These are phyloP conservation scores for Lyophyllum atratum DNA, from an alignment of 768 basidiomycete species.

Conservation along the genomic window DNA sequence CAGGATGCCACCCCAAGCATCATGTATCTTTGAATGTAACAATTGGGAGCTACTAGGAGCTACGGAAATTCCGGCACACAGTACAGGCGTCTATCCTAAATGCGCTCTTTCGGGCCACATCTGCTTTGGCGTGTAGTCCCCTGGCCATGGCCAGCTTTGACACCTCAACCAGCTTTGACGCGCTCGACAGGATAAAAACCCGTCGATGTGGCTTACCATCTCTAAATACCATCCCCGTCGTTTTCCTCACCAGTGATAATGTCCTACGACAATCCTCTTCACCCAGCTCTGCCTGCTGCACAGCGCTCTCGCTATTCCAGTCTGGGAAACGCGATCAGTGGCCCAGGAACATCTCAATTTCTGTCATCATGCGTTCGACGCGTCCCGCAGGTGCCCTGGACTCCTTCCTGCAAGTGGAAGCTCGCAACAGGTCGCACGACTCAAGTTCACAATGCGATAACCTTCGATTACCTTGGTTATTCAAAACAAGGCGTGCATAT, in stretches of 20 bases:
- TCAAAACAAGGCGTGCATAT: slow-evolving; percentile 45
- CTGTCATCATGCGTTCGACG: slow-evolving; percentile 32
- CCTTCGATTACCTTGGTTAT: slow-evolving; percentile 45
- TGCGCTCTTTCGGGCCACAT: neutral
- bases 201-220: neutral
- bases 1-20: too few species aligned
- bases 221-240: neutral
- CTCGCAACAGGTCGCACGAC: slow-evolving; percentile 20
- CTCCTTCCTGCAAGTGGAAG: slow-evolving; percentile 25
- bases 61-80: too few species aligned
- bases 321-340: slow-evolving; percentile 26
- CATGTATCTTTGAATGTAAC: too few species aligned
- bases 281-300: slow-evolving; percentile 33
- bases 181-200: neutral
- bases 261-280: slow-evolving; percentile 47
- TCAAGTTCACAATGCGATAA: slow-evolving; percentile 27
- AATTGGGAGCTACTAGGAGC: too few species aligned
- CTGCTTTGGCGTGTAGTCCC: neutral
- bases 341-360: slow-evolving; percentile 20
- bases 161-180: neutral
- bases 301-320: slow-evolving; percentile 29
- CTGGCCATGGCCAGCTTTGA: neutral
- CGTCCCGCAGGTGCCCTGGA: slow-evolving; percentile 35
- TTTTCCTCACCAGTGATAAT: slow-evolving; percentile 17
- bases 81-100: neutral